Evolutionary conservation across 306 rosid species (phyloP).

Genomic region (apple (Malus domestica)): DNA sequence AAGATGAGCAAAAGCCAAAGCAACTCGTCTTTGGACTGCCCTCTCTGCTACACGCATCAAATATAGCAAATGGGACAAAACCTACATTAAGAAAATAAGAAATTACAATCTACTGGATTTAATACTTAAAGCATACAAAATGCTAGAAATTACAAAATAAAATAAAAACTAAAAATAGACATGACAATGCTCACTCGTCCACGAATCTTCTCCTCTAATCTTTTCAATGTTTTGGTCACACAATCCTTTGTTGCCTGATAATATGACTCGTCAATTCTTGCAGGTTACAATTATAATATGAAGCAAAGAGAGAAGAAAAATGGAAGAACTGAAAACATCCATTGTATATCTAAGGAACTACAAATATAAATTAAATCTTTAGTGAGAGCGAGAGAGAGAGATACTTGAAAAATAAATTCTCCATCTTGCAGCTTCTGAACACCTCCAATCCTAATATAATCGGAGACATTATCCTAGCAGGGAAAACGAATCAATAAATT

Average conservation of each 20-base stretch:
- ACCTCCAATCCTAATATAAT: conserved; percentile 97
- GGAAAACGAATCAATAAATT: conserved; percentile 27
- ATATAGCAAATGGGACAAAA: conserved; percentile 75
- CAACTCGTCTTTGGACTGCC: conserved; percentile 72
- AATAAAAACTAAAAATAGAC: neutral
- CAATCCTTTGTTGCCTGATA: conserved; percentile 97
- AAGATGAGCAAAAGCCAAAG: conserved; percentile 97
- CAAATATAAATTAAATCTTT: conserved; percentile 3
- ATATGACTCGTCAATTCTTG: conserved; percentile 13
- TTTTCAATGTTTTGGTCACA: conserved; percentile 94
- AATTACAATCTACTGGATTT: conserved; percentile 25
- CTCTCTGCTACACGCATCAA: conserved; percentile 83
- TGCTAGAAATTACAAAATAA: neutral
- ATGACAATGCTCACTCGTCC: conserved; percentile 62
- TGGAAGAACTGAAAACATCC: neutral
- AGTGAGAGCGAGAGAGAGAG: neutral
- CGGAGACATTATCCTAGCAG: conserved; percentile 84
- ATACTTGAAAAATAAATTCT: conserved; percentile 96
- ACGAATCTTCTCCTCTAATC: conserved; percentile 95
- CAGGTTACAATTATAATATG: neutral
- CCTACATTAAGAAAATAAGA: conserved; percentile 44
- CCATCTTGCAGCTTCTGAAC: conserved; percentile 95
- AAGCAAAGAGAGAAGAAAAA: neutral
- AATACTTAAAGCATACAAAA: neutral
- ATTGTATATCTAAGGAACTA: conserved; percentile 3